Percentiles rank a stretch among this genome's conserved stretches.
phyloP scores from a whole-genome alignment of 2,329 filamentous ascomycete genomes.

The Fusarium scirpi region DNA sequence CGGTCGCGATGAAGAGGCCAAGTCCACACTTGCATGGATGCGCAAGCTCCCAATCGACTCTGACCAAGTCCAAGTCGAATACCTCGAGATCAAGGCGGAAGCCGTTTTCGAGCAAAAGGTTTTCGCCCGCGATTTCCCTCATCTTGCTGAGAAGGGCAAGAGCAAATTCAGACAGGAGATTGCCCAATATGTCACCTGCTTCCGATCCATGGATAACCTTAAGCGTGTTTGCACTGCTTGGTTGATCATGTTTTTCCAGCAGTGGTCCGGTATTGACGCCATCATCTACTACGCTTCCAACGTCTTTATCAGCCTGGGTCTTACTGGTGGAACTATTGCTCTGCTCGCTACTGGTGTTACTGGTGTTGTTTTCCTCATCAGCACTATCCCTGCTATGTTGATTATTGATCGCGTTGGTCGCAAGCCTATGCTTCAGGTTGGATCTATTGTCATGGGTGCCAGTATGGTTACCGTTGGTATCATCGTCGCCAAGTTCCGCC shows the following conservation, averaged over 20 bases:
- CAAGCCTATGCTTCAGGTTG: conserved; percentile 54
- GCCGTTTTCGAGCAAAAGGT: conserved; percentile 80
- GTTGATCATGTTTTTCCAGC: conserved; percentile 71
- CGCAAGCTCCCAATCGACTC: conserved; percentile 61
- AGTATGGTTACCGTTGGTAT: conserved; percentile 37
- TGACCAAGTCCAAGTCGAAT: conserved; percentile 78
- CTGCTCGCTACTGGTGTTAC: conserved; percentile 78
- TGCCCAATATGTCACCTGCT: conserved; percentile 59
- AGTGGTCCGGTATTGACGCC: conserved; percentile 51
- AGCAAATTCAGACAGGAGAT: conserved; percentile 59
- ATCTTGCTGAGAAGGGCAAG: conserved; percentile 54
- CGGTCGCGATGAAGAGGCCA: conserved; percentile 75
- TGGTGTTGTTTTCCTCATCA: conserved; percentile 73
- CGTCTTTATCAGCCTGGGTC: conserved; percentile 73
- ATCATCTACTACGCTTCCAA: conserved; percentile 64
- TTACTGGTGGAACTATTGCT: conserved; percentile 68
- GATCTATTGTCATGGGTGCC: conserved; percentile 54
- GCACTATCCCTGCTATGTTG: conserved; percentile 50
- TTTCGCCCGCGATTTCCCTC: conserved; percentile 68
- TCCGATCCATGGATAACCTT: conserved; percentile 61
- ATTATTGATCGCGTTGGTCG: conserved; percentile 58
- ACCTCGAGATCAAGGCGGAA: conserved; percentile 85
- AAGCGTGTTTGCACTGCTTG: conserved; percentile 74
- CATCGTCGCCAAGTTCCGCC: conserved; percentile 36
- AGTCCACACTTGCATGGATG: conserved; percentile 27